phyloP scores from a whole-genome alignment of 2,329 filamentous ascomycete genomes.

The Metarhizium humberi region DNA sequence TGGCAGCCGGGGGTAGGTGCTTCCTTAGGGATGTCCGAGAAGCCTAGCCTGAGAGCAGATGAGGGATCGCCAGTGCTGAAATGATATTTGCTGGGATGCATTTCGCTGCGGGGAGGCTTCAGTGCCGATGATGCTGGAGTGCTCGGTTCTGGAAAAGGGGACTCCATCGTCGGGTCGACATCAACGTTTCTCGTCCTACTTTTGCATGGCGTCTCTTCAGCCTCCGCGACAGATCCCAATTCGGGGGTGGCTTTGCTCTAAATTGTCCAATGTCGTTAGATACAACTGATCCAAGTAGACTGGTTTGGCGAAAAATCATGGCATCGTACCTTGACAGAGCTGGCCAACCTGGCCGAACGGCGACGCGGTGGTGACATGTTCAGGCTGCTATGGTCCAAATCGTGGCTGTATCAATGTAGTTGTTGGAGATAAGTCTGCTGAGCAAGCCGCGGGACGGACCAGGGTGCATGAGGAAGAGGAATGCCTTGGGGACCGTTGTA shows the following conservation, averaged over 20 bases:
- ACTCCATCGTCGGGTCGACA: slow-evolving; percentile 18
- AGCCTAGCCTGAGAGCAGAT: slow-evolving; percentile 73
- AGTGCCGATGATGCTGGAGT: slow-evolving; percentile 60
- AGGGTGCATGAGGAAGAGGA: slow-evolving; percentile 6
- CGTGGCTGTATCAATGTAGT: not conserved
- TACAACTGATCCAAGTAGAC: not conserved
- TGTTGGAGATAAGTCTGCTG: slow-evolving; percentile 1
- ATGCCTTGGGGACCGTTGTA: slow-evolving; percentile 4
- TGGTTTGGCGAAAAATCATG: slow-evolving; percentile 5
- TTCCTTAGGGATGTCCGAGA: slow-evolving; percentile 60
- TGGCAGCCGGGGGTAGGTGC: slow-evolving; percentile 24
- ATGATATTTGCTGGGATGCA: slow-evolving; percentile 83
- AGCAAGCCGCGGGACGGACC: slow-evolving; percentile 3
- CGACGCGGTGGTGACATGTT: slow-evolving; percentile 33
- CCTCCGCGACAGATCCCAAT: slow-evolving; percentile 35
- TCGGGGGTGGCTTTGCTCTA: slow-evolving; percentile 23
- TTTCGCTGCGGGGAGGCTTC: slow-evolving; percentile 68
- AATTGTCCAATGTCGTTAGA: slow-evolving; percentile 2
- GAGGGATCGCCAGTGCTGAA: slow-evolving; percentile 68
- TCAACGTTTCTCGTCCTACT: slow-evolving; percentile 13
- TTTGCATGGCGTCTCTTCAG: slow-evolving; percentile 26
- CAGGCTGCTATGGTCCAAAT: not conserved
- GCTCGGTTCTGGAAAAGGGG: slow-evolving; percentile 28
- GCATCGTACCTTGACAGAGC: slow-evolving; percentile 25
- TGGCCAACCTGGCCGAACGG: slow-evolving; percentile 34